A percentile compares a stretch with the other conserved stretches of the same genome.
Conservation (phyloP, 2,329 filamentous ascomycete species). For the Rutstroemia sp. region DNA sequence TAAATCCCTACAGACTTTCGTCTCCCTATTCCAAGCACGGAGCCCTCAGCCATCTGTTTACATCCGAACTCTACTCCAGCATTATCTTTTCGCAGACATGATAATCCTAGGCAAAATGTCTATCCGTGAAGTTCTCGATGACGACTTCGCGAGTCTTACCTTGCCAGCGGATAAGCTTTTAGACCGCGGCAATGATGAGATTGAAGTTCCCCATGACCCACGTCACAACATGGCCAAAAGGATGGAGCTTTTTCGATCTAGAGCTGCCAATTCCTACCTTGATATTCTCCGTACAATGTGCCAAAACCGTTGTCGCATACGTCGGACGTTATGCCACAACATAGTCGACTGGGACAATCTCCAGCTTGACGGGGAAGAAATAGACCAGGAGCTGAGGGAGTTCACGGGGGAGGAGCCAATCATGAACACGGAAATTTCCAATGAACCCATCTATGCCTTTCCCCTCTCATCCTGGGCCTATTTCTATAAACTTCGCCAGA, state of each 20-base stretch:
- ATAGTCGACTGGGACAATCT: conserved; percentile 78
- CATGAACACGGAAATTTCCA: conserved; percentile 39
- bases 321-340: conserved; percentile 81
- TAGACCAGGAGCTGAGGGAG: conserved; percentile 60
- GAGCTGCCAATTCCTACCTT: conserved; percentile 63
- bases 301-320: conserved; percentile 82
- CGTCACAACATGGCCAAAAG: conserved; percentile 64
- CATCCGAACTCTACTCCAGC: conserved; percentile 71
- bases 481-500: conserved; percentile 79
- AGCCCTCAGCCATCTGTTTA: conserved; percentile 80
- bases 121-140: conserved; percentile 68
- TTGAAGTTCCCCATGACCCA: conserved; percentile 67
- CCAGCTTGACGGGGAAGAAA: conserved; percentile 72
- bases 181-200: conserved; percentile 65
- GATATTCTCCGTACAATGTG: conserved; percentile 80
- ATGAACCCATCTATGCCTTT: conserved; percentile 55
- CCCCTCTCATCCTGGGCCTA: conserved; percentile 85
- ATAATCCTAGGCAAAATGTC: conserved; percentile 60
- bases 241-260: conserved; percentile 62
- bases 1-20: conserved; percentile 51
- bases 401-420: conserved; percentile 55
- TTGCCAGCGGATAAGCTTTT: conserved; percentile 66
- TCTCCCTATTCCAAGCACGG: conserved; percentile 67
- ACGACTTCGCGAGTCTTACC: conserved; percentile 72
- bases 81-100: conserved; percentile 66